Conservation (phyloP, 139 green algal species). For the Tetraselmis chui region DNA sequence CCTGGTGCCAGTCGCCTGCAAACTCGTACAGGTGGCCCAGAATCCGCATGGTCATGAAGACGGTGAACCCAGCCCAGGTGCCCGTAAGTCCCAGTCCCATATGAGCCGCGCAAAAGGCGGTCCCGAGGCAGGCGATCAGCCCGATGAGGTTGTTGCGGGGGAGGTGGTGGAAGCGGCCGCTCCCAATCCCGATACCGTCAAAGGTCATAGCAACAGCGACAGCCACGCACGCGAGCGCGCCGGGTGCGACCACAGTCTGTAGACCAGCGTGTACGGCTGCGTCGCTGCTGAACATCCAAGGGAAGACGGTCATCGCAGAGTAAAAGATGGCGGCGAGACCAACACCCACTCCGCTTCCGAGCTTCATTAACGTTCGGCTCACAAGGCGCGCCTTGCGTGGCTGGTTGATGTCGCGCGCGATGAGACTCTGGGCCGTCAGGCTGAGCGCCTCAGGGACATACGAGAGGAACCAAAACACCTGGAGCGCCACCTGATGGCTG, state of each 20-base stretch:
- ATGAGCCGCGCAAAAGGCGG: slow-evolving; percentile 8
- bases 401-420: slow-evolving; percentile 38
- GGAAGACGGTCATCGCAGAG: slow-evolving; percentile 15
- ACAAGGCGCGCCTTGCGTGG: slow-evolving; percentile 1
- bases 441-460: slow-evolving; percentile 58
- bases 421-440: slow-evolving; percentile 50
- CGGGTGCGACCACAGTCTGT: slow-evolving; percentile 13
- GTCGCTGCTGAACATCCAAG: slow-evolving; percentile 38
- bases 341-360: slow-evolving; percentile 20
- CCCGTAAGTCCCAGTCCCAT: slow-evolving; percentile 1
- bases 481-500: slow-evolving; percentile 57
- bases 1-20: not conserved
- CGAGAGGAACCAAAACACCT: slow-evolving; percentile 60
- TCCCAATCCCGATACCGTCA: slow-evolving; percentile 48
- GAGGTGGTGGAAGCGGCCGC: slow-evolving; percentile 34
- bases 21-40: not conserved
- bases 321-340: slow-evolving; percentile 19
- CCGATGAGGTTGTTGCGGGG: slow-evolving; percentile 25
- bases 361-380: slow-evolving; percentile 28
- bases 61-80: slow-evolving; percentile 1
- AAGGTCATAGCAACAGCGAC: slow-evolving; percentile 46
- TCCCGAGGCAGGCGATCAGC: slow-evolving; percentile 10
- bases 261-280: slow-evolving; percentile 20
- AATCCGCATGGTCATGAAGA: not conserved
- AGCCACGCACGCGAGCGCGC: slow-evolving; percentile 20